Evolutionary conservation across 2,329 filamentous ascomycete species (phyloP), one percentile per base, ranked within the genome.

Genomic region (Aureobasidium leucospermi): DNA sequence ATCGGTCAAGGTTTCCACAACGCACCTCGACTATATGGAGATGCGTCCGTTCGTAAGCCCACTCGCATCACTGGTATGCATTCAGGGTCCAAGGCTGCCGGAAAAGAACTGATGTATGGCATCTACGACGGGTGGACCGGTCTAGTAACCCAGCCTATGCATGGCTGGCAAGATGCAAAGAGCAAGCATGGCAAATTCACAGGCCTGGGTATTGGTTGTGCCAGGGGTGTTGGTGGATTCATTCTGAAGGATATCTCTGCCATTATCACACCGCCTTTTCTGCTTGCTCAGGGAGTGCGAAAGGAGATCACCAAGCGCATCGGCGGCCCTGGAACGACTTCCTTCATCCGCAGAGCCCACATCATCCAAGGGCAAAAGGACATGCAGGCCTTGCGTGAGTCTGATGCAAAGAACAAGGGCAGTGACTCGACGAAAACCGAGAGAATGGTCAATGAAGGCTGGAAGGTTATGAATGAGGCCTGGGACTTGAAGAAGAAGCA

Each of bases 1-100:
- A 74, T 96, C 39, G 88, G 91, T 0, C 88, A 88, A 71, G 92
- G 92, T 0, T 95, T 96, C 70, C 87, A 93, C 69, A 96, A 96
- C 66, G 87, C 89, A 6, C 91, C 92, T 0, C 86, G 84, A 65
- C 76, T 96, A 1, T 96, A 96, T 69, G 88, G 91, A 43, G 91
- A 96, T 67, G 85, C 89, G 1, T 92, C 86, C 1, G 85, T 96
- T 0, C 81, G 89, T 8, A 86, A 87, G n/a, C 77, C 82, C 1
- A 87, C 90, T 60, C 90, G 89, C 65, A 88, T 96, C 4, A 91
- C 88, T 0, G 87, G 86, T 55, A 76, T 96, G 52, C 80, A 84
- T 56, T 89, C 86, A 63, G 92, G 92, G 0, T 73, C 96, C 29
- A 85, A 81, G 63, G 85, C 90, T 46, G 92, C 91, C 4, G 84